A percentile compares a stretch with the other conserved stretches of the same genome.
phyloP scores from a whole-genome alignment of 169 alveolate genomes.

The Babesia ovis region DNA sequence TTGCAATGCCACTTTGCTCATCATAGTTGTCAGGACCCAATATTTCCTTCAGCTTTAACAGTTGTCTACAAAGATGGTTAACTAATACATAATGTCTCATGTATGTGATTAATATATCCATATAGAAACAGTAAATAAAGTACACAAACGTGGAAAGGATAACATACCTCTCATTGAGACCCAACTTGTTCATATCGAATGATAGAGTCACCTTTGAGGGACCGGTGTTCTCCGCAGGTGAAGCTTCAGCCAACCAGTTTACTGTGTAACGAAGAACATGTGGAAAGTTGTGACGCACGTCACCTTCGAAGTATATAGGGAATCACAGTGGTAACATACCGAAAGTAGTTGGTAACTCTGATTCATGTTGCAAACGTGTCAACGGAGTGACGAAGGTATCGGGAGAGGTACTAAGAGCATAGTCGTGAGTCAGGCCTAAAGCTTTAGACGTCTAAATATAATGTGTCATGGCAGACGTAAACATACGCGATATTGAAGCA shows the following conservation, averaged over 20 bases:
- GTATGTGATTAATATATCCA: too few relatives aligned
- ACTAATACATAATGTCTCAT: conserved; percentile 12
- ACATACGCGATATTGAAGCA: conserved; percentile 72
- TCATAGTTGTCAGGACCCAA: conserved; percentile 52
- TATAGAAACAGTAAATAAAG: too few relatives aligned
- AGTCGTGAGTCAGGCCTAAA: conserved; percentile 45
- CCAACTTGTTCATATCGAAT: conserved; percentile 72
- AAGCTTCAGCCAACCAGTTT: conserved; percentile 75
- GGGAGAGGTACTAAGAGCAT: conserved; percentile 15
- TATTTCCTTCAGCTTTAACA: conserved; percentile 61
- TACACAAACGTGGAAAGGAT: neutral
- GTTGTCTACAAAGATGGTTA: conserved; percentile 52
- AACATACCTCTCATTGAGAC: conserved; percentile 64
- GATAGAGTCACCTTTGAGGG: conserved; percentile 62
- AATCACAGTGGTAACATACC: conserved; percentile 21
- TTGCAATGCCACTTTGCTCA: conserved; percentile 40
- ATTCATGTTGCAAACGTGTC: conserved; percentile 78
- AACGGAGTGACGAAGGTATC: conserved; percentile 79
- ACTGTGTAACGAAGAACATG: conserved; percentile 76
- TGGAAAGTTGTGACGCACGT: conserved; percentile 74
- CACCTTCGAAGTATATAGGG: conserved; percentile 31
- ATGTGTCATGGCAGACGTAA: conserved; percentile 18
- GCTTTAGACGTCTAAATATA: conserved; percentile 46
- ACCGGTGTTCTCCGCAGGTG: conserved; percentile 60
- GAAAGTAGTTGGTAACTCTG: conserved; percentile 74